Evolutionary conservation across 78 protist species (phyloP), one percentile per base, ranked within the genome.

Genomic region (Dictyostelium intermedium): DNA sequence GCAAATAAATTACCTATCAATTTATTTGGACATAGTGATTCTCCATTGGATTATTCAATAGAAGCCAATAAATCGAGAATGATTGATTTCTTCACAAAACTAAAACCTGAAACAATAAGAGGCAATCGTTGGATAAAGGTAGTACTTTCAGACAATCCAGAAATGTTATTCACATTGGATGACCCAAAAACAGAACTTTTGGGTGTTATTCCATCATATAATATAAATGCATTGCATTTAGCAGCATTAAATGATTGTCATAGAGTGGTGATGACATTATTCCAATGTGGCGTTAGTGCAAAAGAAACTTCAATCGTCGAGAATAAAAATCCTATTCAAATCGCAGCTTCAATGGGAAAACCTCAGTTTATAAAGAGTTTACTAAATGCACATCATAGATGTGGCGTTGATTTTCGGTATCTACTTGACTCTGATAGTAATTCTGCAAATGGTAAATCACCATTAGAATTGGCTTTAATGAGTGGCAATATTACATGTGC

Each of bases 241-340:
- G 91, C 91, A n/a, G 91, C 91, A 66, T 45, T 53, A 5, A 18
- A 30, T 27, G 73, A 84, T 27, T 69, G 91, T 70, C 81, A 69
- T n/a, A 20, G 27, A 39, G 9, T 84, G 14, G 70, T 72, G 1
- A 13, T n/a, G 2, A 39, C n/a, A 3, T 27, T 84, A n/a, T 20
- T 39, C 30, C 50, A 69, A 63, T 27, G 72, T 10, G 91, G 91
- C 1, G 80, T 84, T n/a, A 84, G 45, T 45, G 5, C 43, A 27
- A 43, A 43, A 27, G 82, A 70, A 63, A 72, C 23, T 5, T 45
- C 80, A 27, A 23, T 7, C 41, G 2, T 39, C 30, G 76, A 83
- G 16, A 35, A 53, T 11, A 41, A 16, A 3, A 84, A 78, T 2
- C 81, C 91, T 18, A 20, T 84, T 25, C 91, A 84, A 69, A n/a